These are phyloP conservation scores for Neonectria sp. DNA, from an alignment of 2,329 filamentous ascomycete species.

Conservation along the genomic window DNA sequence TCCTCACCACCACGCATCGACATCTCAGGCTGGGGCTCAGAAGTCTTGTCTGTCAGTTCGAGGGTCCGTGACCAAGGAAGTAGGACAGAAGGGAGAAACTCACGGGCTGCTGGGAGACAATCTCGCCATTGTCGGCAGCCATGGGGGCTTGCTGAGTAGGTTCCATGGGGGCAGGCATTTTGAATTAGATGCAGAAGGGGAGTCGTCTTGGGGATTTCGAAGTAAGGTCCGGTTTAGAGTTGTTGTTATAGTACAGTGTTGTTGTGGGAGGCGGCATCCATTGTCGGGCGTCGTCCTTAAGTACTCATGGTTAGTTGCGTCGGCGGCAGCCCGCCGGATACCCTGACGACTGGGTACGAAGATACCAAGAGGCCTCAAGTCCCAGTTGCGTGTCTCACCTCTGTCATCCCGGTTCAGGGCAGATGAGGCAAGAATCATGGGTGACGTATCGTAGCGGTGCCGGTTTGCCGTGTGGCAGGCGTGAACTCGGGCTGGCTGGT, in stretches of 20 bases:
- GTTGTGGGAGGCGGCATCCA: conserved; percentile 28
- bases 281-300: conserved; percentile 36
- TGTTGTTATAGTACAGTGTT: conserved; percentile 29
- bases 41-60: conserved; percentile 42
- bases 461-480: conserved; percentile 30
- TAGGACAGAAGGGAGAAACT: conserved; percentile 36
- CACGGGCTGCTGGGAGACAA: conserved; percentile 61
- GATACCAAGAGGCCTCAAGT: conserved; percentile 21
- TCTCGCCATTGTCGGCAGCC: conserved; percentile 53
- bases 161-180: conserved; percentile 59
- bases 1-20: conserved; percentile 62
- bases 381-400: neutral
- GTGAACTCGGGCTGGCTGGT: neutral
- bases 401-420: conserved; percentile 3
- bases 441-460: conserved; percentile 31
- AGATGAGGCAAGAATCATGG: neutral
- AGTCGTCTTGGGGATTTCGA: conserved; percentile 16
- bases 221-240: conserved; percentile 32
- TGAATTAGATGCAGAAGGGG: conserved; percentile 35
- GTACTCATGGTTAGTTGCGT: conserved; percentile 33
- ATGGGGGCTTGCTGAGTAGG: conserved; percentile 62
- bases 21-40: conserved; percentile 61
- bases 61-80: neutral
- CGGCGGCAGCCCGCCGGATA: conserved; percentile 10
- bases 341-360: neutral